phyloP scores from a whole-genome alignment of 169 alveolate species.

The Cryptosporidium sp. region DNA sequence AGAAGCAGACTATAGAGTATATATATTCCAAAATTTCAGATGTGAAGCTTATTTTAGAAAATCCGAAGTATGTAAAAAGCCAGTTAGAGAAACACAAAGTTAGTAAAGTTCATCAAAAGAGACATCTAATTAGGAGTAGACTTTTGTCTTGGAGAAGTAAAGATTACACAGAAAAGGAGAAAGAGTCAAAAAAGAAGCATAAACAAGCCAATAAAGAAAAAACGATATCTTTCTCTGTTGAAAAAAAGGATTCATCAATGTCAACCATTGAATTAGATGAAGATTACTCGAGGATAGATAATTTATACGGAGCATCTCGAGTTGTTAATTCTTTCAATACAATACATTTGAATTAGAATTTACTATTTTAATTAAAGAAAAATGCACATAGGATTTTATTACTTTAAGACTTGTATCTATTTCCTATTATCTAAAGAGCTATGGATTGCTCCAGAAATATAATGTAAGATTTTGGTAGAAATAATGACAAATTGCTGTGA shows the following conservation, averaged over 20 bases:
- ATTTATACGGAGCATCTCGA: slow-evolving; percentile 57
- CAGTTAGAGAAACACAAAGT: slow-evolving; percentile 23
- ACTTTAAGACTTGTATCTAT: not conserved
- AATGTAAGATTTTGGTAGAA: slow-evolving; percentile 39
- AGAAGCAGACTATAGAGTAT: not conserved
- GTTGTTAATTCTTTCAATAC: slow-evolving; percentile 53
- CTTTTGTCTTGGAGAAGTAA: slow-evolving; percentile 5
- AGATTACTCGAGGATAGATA: slow-evolving; percentile 47
- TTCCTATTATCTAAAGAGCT: slow-evolving; percentile 22
- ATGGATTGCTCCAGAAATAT: slow-evolving; percentile 31
- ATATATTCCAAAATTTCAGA: slow-evolving; percentile 27
- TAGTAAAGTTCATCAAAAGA: not conserved
- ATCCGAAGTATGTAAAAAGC: slow-evolving; percentile 28
- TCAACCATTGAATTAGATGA: slow-evolving; percentile 56
- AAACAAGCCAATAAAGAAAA: not conserved
- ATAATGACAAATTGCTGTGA: slow-evolving; percentile 19
- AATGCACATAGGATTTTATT: not conserved
- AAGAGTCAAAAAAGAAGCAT: not conserved
- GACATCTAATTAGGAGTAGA: not conserved
- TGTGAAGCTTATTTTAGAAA: slow-evolving; percentile 11
- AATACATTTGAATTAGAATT: slow-evolving; percentile 31
- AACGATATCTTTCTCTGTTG: not conserved
- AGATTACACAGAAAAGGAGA: not conserved
- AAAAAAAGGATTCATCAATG: slow-evolving; percentile 6
- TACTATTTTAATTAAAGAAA: not conserved